Conservation (phyloP, 2,329 filamentous ascomycete genomes). For the Magnaporthiopsis incrustans region DNA sequence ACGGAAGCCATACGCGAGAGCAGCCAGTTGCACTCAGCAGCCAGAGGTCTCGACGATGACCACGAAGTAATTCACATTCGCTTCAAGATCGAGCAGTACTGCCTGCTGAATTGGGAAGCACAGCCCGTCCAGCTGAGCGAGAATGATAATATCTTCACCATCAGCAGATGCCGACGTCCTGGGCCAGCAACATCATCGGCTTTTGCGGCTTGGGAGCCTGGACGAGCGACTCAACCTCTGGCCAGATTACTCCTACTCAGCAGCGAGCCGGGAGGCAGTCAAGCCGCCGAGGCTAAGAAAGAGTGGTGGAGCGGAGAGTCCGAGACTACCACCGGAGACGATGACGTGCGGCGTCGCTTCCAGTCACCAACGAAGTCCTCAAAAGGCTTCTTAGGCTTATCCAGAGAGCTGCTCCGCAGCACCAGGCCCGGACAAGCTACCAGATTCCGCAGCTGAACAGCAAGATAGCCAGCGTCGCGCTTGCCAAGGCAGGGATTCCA, state of each 20-base stretch:
- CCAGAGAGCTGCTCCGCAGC: slow-evolving; percentile 33
- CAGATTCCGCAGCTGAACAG: slow-evolving; percentile 38
- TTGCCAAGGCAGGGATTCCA: slow-evolving; percentile 39
- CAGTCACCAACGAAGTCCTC: not conserved
- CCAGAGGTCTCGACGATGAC: not conserved
- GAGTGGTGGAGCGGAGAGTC: too few species aligned
- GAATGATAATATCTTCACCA: not conserved
- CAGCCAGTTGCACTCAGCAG: not conserved
- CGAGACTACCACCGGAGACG: not conserved
- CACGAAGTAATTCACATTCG: not conserved
- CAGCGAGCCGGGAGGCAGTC: not conserved
- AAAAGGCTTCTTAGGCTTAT: not conserved
- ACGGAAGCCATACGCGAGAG: not conserved
- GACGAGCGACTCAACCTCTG: not conserved
- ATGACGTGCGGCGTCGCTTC: not conserved
- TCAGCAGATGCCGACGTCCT: slow-evolving; percentile 7
- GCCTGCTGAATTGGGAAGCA: not conserved
- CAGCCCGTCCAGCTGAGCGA: not conserved
- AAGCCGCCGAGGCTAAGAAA: not conserved
- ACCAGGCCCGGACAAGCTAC: slow-evolving; percentile 36
- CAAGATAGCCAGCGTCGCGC: slow-evolving; percentile 35
- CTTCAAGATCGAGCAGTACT: not conserved
- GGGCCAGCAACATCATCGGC: not conserved
- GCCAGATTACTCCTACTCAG: not conserved
- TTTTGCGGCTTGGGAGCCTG: not conserved